Percentiles rank a stretch among this genome's conserved stretches.
These are phyloP conservation scores for Glonium stellatum DNA, from an alignment of 495 filamentous ascomycete genomes.

Conservation along the genomic window DNA sequence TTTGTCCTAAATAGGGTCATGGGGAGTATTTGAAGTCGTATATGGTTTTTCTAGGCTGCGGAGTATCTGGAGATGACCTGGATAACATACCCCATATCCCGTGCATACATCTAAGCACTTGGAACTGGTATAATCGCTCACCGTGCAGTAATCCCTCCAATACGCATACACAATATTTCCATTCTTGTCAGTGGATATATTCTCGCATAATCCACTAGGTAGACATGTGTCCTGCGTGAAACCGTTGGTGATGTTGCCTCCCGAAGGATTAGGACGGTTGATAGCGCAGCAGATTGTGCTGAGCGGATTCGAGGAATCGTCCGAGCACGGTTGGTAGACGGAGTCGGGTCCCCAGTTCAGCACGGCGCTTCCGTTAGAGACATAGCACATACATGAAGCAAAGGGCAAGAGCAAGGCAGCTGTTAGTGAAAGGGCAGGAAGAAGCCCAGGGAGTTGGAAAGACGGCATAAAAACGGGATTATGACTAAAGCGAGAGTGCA, in stretches of 20 bases:
- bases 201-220: conserved; percentile 5
- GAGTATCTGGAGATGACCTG: conserved; percentile 6
- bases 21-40: background rate
- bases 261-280: conserved; percentile 7
- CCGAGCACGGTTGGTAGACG: conserved; percentile 8
- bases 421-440: background rate
- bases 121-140: conserved; percentile 1
- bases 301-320: conserved; percentile 2
- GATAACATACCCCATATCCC: too few relatives aligned
- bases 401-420: background rate
- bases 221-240: conserved; percentile 8
- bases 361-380: background rate
- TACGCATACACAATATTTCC: conserved; percentile 7
- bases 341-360: background rate
- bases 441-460: background rate
- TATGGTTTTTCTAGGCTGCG: too few relatives aligned
- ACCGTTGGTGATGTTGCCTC: conserved; percentile 2
- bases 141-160: conserved; percentile 6
- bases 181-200: background rate
- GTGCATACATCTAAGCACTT: conserved; percentile 10
- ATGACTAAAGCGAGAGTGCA: too few relatives aligned
- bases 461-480: background rate
- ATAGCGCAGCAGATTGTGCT: conserved; percentile 7
- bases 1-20: background rate
- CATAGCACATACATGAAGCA: background rate